These are phyloP conservation scores for Fusarium xyrophilum DNA, from an alignment of 2,329 filamentous ascomycete species.

Conservation along the genomic window DNA sequence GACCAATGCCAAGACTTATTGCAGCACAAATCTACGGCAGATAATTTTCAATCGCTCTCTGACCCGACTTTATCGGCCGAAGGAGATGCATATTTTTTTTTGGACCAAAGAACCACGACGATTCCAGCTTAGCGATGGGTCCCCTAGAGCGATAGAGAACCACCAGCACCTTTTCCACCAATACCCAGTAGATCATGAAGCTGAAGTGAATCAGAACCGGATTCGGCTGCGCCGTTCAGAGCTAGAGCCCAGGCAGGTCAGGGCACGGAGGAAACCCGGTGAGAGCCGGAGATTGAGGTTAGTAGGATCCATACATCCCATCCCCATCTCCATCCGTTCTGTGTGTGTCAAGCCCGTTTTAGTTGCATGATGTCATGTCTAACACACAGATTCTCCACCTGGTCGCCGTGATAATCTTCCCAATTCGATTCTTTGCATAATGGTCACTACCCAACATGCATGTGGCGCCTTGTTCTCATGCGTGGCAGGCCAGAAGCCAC, in stretches of 20 bases:
- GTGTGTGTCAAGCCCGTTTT: background rate
- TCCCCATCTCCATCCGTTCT: background rate
- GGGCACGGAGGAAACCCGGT: constrained; percentile 26
- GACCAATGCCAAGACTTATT: constrained; percentile 33
- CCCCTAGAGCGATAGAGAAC: background rate
- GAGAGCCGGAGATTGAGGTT: constrained; percentile 25
- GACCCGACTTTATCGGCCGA: constrained; percentile 31
- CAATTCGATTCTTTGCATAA: background rate
- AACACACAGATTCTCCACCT: background rate
- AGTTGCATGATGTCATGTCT: constrained; percentile 25
- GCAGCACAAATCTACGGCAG: constrained; percentile 12
- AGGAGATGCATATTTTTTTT: constrained; percentile 2
- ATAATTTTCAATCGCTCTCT: constrained; percentile 4
- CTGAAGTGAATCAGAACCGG: background rate
- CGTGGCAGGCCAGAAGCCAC: constrained; percentile 12
- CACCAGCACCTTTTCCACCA: constrained; percentile 28
- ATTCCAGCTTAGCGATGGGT: constrained; percentile 1
- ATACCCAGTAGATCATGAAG: background rate
- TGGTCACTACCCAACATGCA: background rate
- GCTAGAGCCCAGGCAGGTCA: background rate
- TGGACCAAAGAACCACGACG: constrained; percentile 1
- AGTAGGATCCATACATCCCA: background rate
- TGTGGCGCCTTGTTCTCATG: constrained; percentile 15
- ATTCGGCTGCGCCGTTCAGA: background rate
- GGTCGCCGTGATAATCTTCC: background rate